Evolutionary conservation across 2,329 filamentous ascomycete species (phyloP).

Genomic region (Akanthomyces dipterigenus): DNA sequence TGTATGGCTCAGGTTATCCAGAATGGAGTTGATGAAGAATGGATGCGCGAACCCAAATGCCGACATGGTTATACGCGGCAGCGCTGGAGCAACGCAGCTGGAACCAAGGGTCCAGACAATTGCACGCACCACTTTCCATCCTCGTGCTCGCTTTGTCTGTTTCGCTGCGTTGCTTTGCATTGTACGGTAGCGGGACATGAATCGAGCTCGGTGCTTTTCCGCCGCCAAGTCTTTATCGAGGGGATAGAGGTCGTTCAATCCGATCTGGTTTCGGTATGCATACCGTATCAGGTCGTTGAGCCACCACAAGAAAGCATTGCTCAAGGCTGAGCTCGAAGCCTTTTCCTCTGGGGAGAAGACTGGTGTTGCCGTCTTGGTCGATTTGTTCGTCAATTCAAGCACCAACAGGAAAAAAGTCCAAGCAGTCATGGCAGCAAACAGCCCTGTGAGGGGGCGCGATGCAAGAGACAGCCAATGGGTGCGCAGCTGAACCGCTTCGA

Average conservation of each 20-base stretch:
- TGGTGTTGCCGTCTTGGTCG: background rate
- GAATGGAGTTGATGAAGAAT: slow-evolving; percentile 6
- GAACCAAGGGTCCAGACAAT: background rate
- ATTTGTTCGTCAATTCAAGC: background rate
- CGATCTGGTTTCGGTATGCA: background rate
- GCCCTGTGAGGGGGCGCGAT: background rate
- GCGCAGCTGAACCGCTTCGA: background rate
- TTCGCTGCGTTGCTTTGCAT: background rate
- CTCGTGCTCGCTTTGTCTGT: too few species aligned
- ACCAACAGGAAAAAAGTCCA: background rate
- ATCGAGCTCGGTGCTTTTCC: background rate
- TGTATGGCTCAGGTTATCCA: background rate
- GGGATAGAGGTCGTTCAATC: background rate
- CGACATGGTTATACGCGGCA: background rate
- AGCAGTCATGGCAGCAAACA: background rate
- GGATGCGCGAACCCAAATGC: background rate
- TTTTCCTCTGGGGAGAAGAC: background rate
- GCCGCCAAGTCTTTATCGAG: background rate
- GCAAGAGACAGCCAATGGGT: background rate
- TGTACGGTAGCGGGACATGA: background rate
- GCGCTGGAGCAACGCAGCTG: background rate
- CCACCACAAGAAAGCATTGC: slow-evolving; percentile 5
- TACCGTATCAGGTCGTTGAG: slow-evolving; percentile 2
- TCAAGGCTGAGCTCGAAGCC: background rate
- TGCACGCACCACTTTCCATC: background rate